Conservation (phyloP, 2,329 filamentous ascomycete species). For the Curvularia sp. region DNA sequence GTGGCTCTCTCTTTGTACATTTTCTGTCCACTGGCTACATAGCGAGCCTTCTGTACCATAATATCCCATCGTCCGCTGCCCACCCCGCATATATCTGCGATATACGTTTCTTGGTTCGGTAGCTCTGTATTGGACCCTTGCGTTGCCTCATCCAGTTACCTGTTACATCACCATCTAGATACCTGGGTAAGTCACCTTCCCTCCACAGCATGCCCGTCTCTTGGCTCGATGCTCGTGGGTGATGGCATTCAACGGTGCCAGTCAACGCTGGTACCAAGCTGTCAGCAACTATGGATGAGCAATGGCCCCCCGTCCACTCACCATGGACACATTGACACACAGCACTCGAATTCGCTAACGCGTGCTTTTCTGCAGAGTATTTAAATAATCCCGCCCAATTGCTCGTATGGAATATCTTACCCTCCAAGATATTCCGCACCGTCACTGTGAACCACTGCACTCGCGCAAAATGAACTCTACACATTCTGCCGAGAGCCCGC, state of each 20-base stretch:
- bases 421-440: conserved; percentile 49
- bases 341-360: conserved; percentile 9
- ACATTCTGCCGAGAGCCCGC: conserved; percentile 32
- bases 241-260: conserved; percentile 16
- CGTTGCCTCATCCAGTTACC: conserved; percentile 12
- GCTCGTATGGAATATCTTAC: conserved; percentile 48
- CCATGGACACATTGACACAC: conserved; percentile 12
- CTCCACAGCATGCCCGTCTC: not conserved
- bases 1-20: conserved; percentile 31
- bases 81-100: conserved; percentile 19
- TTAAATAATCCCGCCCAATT: conserved; percentile 12
- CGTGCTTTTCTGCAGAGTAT: conserved; percentile 18
- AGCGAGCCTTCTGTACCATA: conserved; percentile 21
- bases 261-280: conserved; percentile 17
- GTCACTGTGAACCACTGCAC: conserved; percentile 38
- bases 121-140: conserved; percentile 13
- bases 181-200: conserved; percentile 17
- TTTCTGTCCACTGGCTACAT: conserved; percentile 20
- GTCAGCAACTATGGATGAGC: conserved; percentile 21
- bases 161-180: conserved; percentile 19
- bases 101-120: conserved; percentile 18
- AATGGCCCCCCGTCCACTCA: conserved; percentile 9
- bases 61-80: conserved; percentile 4
- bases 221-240: conserved; percentile 12
- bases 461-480: conserved; percentile 39